Evolutionary conservation across 2,329 filamentous ascomycete species (phyloP), one percentile per base, ranked within the genome.

Genomic region (Chaetomiaceae sp.): DNA sequence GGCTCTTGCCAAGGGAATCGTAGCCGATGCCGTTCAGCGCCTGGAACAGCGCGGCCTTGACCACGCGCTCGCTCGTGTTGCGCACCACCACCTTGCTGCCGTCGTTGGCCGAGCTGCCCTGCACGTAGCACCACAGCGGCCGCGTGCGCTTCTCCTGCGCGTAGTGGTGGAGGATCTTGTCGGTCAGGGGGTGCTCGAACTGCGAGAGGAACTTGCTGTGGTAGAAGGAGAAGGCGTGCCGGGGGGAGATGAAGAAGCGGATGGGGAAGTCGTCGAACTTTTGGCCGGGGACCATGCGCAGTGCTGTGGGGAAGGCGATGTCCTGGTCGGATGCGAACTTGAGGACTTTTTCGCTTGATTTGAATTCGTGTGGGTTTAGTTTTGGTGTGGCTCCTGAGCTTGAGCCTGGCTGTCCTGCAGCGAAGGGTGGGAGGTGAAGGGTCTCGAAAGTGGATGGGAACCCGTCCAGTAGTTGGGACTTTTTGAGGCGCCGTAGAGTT

Each of bases 201-300:
- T 66, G 64, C 6, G 64, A 64, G 19, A 74, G 63, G 51, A 63
- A 70, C 6, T 59, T 59, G 14, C 69, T 57, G 49, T 72, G 64
- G 52, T 65, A 64, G 4, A 66, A 65, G 27, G 68, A 62, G 43
- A 73, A 57, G 50, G 69, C 58, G 56, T 73, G 66, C 8, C 53
- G 47, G 9, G 63, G 53, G 19, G 60, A 64, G 46, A 65, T 68
- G 17, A 58, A 59, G 7, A 71, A 36, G 2, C 49, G 57, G 46
- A 65, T 59, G 27, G 56, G 49, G 46, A 66, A 68, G 6, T 57
- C 39, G 59, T 55, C 6, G 25, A 27, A 9, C 5, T 38, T 51
- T 14, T 53, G 51, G n/a, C 34, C 51, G 12, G 23, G 33, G 2
- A 52, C 6, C 9, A 46, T 6, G 3, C 27, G 47, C 27, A 48